Evolutionary conservation across 176 grass and related monocot species (phyloP), one percentile per base, ranked within the genome.

Genomic region (Carex myosuroides): DNA sequence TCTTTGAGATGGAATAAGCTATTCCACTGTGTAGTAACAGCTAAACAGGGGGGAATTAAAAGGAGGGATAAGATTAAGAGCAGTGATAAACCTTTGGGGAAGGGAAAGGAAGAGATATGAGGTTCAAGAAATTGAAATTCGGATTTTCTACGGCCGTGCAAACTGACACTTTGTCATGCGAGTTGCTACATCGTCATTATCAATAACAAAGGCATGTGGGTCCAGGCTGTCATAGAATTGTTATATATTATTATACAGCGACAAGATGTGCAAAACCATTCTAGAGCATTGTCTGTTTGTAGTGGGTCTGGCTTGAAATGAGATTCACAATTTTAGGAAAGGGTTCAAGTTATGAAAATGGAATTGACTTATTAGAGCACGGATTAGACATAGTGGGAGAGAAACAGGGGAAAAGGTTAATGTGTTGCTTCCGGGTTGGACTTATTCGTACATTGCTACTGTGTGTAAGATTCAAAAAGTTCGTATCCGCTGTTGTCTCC

Each of bases 21-120:
- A 78, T 85, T 60, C 55, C 54, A 85, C n/a, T 44, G 79, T 82
- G 44, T 46, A 68, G 39, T 68, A 48, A 81, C 10, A 58, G 30
- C 20, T 52, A 56, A 32, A 30, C 3, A 44, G 70, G 4, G 72
- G 61, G 2, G 44, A 5, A 37, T 79, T 26, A 22, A 82, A 42
- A 64, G 11, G 21, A 82, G 60, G 8, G 61, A 66, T 81, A 48
- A 60, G 60, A 17, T 13, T 55, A 18, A 60, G 59, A 42, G 42
- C 8, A 63, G 59, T 41, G 24, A 81, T 41, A 44, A 81, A 13
- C 54, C 32, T 24, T 8, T 81, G 17, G 13, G 18, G 17, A 62
- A 61, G 79, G 53, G 79, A 79, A 79, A 81, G 57, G 22, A 62
- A 63, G 44, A 42, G 29, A 54, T 37, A 14, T 18, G 13, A 77